Base-by-base conservation (phyloP, 352 stramenopile species). In the Aphanomyces euteiches region DNA sequence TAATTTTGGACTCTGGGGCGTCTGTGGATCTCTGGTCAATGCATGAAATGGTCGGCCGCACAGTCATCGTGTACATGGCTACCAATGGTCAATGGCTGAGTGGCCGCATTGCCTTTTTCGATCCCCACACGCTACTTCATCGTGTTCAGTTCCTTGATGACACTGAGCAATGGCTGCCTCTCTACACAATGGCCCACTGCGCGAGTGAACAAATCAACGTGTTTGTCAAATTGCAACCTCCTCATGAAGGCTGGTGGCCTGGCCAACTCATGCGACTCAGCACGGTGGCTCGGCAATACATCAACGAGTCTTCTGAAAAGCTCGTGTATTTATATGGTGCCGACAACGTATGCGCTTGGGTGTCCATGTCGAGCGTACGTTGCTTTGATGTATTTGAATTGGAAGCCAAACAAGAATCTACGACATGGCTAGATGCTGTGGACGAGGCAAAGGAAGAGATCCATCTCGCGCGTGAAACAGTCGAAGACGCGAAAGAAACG, bases 131-230 rank as follows among this genome's bases (percentile, higher is more conserved):
- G 13, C 82, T 86, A 65, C 75, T 80, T 37, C 86, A 93, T 56
- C 75, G 81, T 12, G 73, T 95, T 40, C 80, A 73, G 6, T 94
- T 92, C 57, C 77, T 89, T n/a, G 86, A 95, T 58, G 84, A 83
- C 7, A 76, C 78, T 4, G 77, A 90, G 34, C 75, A 79, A 7
- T 69, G 67, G 5, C 66, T 95, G 8, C 88, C 86, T 37, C 70
- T 95, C 13, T 92, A 90, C 58, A 77, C 79, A 2, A 84, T 93
- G 36, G 83, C 88, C 6, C 58, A 92, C 36, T 77, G 90, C 3
- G 79, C 93, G 41, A 84, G 84, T 7, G 91, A 87, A 2, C 73
- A 74, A 5, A 79, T 74, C 4, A 82, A 93, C 66, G 59, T 93
- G 21, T 87, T 90, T 54, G 83, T 93, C 3, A 87, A 90, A 58